Percentiles rank a stretch among this genome's conserved stretches.
Conservation (phyloP, 1,284 basidiomycete genomes). For the Ganoderma multipileum region DNA sequence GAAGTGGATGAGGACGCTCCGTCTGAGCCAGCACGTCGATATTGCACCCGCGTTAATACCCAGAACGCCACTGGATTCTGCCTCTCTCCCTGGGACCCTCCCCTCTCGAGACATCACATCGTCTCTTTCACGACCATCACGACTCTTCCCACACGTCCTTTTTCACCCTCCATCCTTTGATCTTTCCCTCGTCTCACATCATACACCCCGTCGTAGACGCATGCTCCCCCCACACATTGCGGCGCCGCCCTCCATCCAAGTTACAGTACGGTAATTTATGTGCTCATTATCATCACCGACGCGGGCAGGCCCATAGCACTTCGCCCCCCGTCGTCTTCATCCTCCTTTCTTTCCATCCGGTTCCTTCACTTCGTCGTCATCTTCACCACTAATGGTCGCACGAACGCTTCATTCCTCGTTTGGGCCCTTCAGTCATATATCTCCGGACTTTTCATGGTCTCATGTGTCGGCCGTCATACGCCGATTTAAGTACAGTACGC, state of each 20-base stretch:
- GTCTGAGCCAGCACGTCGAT: not conserved
- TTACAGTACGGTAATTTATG: slow-evolving; percentile 26
- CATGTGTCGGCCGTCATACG: not conserved
- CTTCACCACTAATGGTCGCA: not conserved
- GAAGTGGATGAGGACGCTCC: slow-evolving; percentile 3
- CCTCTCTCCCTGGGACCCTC: not conserved
- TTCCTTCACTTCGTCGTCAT: not conserved
- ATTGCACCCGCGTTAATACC: not conserved
- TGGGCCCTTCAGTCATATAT: not conserved
- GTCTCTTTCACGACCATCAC: slow-evolving; percentile 23
- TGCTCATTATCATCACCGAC: slow-evolving; percentile 24
- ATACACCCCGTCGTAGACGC: not conserved
- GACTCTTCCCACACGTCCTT: slow-evolving; percentile 5
- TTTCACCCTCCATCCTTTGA: not conserved
- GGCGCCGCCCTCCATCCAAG: not conserved
- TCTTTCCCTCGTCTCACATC: not conserved
- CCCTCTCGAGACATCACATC: not conserved
- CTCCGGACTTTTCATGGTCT: not conserved
- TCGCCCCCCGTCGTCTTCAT: not conserved
- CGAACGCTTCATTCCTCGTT: not conserved
- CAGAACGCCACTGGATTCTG: slow-evolving; percentile 2
- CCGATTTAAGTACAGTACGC: not conserved
- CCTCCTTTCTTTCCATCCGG: not conserved
- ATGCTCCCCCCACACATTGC: not conserved
- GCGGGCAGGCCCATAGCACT: slow-evolving; percentile 4